These are phyloP conservation scores for Boletus reticulatus DNA, from an alignment of 768 basidiomycete species.

Conservation along the genomic window DNA sequence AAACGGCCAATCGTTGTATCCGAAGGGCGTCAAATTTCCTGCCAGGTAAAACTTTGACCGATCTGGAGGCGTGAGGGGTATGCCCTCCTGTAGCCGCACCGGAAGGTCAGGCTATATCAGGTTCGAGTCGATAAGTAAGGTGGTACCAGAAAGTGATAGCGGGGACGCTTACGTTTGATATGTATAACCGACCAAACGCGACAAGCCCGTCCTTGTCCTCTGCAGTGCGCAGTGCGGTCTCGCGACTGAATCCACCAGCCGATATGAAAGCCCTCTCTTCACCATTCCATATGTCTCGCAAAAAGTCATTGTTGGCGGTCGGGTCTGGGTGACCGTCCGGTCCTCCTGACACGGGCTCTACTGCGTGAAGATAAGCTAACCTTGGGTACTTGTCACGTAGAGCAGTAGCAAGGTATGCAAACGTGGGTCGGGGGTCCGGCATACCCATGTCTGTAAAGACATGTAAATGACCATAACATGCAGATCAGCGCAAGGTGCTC, in stretches of 20 bases:
- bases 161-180: neutral
- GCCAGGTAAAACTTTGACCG: no score
- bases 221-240: neutral
- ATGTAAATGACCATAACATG: neutral
- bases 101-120: neutral
- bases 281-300: neutral
- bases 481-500: neutral
- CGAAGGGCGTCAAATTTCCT: no score
- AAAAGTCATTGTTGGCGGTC: neutral
- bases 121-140: no score
- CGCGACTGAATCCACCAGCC: neutral
- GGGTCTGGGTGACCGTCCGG: neutral
- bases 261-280: neutral
- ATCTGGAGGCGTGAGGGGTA: neutral
- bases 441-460: neutral
- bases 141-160: neutral
- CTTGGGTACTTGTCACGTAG: conserved; percentile 30
- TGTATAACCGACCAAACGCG: neutral
- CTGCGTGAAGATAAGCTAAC: conserved; percentile 51
- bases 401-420: conserved; percentile 43
- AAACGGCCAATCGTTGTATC: no score
- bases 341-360: conserved; percentile 2
- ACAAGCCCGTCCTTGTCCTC: neutral
- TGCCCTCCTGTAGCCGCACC: neutral
- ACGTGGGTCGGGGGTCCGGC: conserved; percentile 29